Conservation (phyloP, 2,329 filamentous ascomycete genomes). For the Fusarium irregulare region DNA sequence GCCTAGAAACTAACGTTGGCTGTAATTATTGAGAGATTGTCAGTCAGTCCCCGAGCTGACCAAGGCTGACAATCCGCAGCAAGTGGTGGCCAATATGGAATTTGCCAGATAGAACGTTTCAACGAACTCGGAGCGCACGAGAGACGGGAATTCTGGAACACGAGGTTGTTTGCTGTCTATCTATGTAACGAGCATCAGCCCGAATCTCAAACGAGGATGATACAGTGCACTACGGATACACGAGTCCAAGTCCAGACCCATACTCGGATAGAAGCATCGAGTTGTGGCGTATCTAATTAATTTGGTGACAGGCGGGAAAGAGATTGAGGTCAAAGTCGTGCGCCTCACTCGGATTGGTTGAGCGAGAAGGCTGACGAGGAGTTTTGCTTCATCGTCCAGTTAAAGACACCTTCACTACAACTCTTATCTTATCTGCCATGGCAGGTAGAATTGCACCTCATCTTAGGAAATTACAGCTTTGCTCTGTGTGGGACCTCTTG, state of each 20-base stretch:
- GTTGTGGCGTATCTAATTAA: slow-evolving; percentile 26
- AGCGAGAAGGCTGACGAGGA: neutral
- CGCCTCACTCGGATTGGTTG: slow-evolving; percentile 21
- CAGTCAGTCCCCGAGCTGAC: slow-evolving; percentile 1
- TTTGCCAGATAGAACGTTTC: slow-evolving; percentile 2
- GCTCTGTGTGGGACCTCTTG: slow-evolving; percentile 37
- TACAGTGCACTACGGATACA: slow-evolving; percentile 13
- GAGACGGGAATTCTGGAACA: slow-evolving; percentile 17
- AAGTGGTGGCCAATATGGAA: neutral
- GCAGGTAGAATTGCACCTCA: slow-evolving; percentile 43
- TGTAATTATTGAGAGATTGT: neutral
- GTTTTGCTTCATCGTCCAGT: slow-evolving; percentile 14
- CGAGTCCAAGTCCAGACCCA: neutral
- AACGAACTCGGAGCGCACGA: slow-evolving; percentile 1
- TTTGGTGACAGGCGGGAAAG: slow-evolving; percentile 25
- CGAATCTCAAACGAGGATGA: slow-evolving; percentile 30
- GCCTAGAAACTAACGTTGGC: neutral
- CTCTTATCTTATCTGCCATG: slow-evolving; percentile 26
- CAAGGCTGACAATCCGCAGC: neutral
- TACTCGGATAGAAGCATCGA: slow-evolving; percentile 22
- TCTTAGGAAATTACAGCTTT: slow-evolving; percentile 47
- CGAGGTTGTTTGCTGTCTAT: slow-evolving; percentile 22
- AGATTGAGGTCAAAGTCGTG: slow-evolving; percentile 25
- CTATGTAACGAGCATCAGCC: slow-evolving; percentile 7
- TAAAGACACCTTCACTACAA: slow-evolving; percentile 27